Conservation (phyloP, 768 basidiomycete species). For the Rhizopogon vulgaris region DNA sequence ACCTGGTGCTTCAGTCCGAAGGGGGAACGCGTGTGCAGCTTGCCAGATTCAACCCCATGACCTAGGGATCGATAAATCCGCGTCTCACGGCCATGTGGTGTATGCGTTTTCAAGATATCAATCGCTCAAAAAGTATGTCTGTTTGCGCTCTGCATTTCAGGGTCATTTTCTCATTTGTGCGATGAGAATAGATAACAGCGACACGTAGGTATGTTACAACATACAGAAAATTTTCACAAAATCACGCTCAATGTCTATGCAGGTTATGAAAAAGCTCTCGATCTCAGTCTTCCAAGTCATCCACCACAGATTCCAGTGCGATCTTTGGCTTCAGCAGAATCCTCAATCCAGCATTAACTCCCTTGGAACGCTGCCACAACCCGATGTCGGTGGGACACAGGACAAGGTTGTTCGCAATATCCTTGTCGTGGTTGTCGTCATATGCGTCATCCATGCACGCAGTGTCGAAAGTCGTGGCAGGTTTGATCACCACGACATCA, state of each 20-base stretch:
- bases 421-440: constrained; percentile 15
- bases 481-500: constrained; percentile 21
- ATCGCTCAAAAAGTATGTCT: not conserved
- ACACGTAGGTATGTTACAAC: not conserved
- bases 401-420: constrained; percentile 15
- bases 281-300: constrained; percentile 27
- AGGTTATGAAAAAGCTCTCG: too few species aligned
- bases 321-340: constrained; percentile 33
- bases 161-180: not conserved
- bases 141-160: not conserved
- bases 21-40: too few species aligned
- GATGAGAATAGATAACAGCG: not conserved
- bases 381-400: constrained; percentile 34
- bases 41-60: not conserved
- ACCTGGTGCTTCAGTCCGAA: not conserved
- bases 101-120: not conserved
- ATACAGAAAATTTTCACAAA: not conserved
- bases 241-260: not conserved
- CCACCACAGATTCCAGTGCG: constrained; percentile 30
- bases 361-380: constrained; percentile 23
- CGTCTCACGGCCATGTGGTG: not conserved
- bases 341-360: constrained; percentile 19
- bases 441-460: constrained; percentile 27
- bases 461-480: constrained; percentile 19
- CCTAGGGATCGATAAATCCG: not conserved